Conservation (phyloP, 2,329 filamentous ascomycete genomes). For the Simplicillium sp. region DNA sequence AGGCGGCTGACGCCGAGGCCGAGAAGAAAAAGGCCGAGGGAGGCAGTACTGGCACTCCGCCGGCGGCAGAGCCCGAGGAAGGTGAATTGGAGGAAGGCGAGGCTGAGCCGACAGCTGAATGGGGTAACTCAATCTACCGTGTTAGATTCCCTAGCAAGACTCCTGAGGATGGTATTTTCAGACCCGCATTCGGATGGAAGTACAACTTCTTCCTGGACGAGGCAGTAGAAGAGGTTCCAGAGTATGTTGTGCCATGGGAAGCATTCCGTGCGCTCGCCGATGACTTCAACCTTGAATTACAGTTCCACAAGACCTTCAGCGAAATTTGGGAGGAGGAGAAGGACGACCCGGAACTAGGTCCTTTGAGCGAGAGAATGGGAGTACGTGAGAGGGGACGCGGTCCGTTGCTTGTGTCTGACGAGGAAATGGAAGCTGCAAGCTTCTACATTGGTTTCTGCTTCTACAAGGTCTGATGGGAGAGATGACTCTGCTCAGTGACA, state of each 20-base stretch:
- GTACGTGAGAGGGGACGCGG: constrained; percentile 65
- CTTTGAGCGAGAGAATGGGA: constrained; percentile 90
- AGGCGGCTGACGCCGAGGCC: constrained; percentile 22
- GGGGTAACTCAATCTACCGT: constrained; percentile 89
- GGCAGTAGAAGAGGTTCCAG: constrained; percentile 89
- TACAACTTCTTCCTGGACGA: constrained; percentile 96
- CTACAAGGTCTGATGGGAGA: constrained; percentile 65
- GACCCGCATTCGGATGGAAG: constrained; percentile 94
- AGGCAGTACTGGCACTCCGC: constrained; percentile 13
- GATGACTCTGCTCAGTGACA: too few relatives aligned
- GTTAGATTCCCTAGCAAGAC: constrained; percentile 81
- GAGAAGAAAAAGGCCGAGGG: constrained; percentile 8
- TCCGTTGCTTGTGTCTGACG: constrained; percentile 61
- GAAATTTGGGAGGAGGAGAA: constrained; percentile 92
- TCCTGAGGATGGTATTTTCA: constrained; percentile 79
- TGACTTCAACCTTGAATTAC: constrained; percentile 91
- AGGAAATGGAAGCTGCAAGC: constrained; percentile 85
- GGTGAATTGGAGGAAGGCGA: constrained; percentile 52
- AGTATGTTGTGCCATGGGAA: constrained; percentile 98
- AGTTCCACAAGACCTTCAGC: constrained; percentile 84
- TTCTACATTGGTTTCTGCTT: constrained; percentile 97
- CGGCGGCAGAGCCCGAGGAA: constrained; percentile 23
- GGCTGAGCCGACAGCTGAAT: constrained; percentile 59
- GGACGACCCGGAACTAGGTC: constrained; percentile 70
- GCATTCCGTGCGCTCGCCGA: constrained; percentile 92